These are phyloP conservation scores for Kalaharituber pfeilii DNA, from an alignment of 2,329 filamentous ascomycete species.

Conservation along the genomic window DNA sequence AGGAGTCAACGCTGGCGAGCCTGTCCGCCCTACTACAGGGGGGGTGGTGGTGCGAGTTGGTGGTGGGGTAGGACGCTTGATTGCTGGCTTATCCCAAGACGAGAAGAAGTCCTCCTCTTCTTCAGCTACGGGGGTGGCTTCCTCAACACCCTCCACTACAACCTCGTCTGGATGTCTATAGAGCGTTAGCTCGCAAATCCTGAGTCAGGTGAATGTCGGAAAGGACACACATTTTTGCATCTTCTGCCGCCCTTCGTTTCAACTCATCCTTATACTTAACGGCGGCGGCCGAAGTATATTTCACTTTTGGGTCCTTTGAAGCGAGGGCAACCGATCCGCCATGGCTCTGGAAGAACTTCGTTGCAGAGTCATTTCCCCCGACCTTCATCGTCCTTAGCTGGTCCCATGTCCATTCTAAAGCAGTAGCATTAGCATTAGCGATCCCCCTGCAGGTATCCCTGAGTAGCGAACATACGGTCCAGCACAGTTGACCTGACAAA, in stretches of 20 bases:
- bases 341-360: slow-evolving; percentile 95
- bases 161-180: slow-evolving; percentile 51
- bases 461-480: slow-evolving; percentile 56
- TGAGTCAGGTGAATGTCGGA: not conserved
- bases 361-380: slow-evolving; percentile 92
- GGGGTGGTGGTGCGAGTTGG: slow-evolving; percentile 79
- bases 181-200: not conserved
- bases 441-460: slow-evolving; percentile 14
- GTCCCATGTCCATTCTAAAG: slow-evolving; percentile 90
- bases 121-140: slow-evolving; percentile 54
- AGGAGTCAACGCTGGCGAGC: slow-evolving; percentile 77
- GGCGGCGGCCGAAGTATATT: slow-evolving; percentile 86
- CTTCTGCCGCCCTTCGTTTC: slow-evolving; percentile 63
- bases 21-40: slow-evolving; percentile 58
- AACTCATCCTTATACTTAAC: slow-evolving; percentile 97
- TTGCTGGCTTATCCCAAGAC: slow-evolving; percentile 93
- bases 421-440: slow-evolving; percentile 12
- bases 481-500: slow-evolving; percentile 98
- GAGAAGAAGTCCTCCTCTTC: slow-evolving; percentile 91
- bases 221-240: slow-evolving; percentile 61
- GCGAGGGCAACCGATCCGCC: slow-evolving; percentile 83
- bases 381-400: slow-evolving; percentile 96
- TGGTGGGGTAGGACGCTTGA: slow-evolving; percentile 90
- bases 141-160: slow-evolving; percentile 52
- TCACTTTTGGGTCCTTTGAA: slow-evolving; percentile 92